These are phyloP conservation scores for Acorus calamus DNA, from an alignment of 106 monocot species.

Conservation along the genomic window DNA sequence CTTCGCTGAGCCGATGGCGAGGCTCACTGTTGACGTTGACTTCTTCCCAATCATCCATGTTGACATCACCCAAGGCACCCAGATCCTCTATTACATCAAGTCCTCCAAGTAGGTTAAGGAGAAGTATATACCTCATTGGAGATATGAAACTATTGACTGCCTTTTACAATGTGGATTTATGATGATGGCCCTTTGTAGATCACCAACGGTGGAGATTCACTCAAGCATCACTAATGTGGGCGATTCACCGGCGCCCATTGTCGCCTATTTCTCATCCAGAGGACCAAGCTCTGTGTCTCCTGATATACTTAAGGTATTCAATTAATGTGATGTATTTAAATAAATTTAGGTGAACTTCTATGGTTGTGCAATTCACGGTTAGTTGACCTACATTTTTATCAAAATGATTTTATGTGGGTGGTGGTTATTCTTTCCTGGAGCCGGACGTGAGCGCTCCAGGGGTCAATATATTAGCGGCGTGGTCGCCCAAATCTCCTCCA, in stretches of 20 bases:
- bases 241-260: conserved; percentile 34
- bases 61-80: conserved; percentile 51
- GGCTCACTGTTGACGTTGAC: conserved; percentile 31
- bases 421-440: conserved; percentile 10
- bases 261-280: conserved; percentile 59
- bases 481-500: conserved; percentile 51
- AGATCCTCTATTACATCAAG: conserved; percentile 50
- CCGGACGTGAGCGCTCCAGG: conserved; percentile 73
- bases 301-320: conserved; percentile 55
- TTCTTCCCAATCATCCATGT: conserved; percentile 59
- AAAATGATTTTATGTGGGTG: too few species aligned
- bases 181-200: not conserved
- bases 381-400: too few species aligned
- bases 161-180: not conserved
- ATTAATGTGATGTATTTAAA: not conserved
- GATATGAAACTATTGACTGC: too few species aligned
- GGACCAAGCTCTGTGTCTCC: conserved; percentile 57
- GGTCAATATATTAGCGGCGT: conserved; percentile 72
- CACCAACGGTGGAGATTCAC: conserved; percentile 27
- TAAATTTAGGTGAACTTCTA: too few species aligned
- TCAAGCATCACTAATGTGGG: conserved; percentile 26
- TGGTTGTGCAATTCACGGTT: too few species aligned
- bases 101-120: conserved; percentile 22
- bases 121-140: too few species aligned
- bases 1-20: conserved; percentile 34